Conservation (phyloP, 306 rosid genomes). For the Cucumis hystrix region DNA sequence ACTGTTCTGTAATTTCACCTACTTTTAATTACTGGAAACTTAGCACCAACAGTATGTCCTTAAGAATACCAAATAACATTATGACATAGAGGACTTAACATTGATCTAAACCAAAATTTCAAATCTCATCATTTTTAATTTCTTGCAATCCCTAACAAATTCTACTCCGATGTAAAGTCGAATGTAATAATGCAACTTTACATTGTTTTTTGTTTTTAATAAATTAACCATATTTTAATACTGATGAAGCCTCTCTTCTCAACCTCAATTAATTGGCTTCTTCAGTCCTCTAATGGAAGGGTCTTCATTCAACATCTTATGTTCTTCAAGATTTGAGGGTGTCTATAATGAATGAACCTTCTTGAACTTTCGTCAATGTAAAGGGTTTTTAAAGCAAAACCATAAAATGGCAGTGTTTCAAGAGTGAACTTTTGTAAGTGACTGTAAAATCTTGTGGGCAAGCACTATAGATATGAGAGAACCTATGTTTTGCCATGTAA, state of each 20-base stretch:
- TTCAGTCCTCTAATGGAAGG: background rate
- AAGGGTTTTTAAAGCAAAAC: background rate
- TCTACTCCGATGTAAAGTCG: no score
- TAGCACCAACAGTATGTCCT: background rate
- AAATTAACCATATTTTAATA: background rate
- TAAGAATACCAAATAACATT: no score
- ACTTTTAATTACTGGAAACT: no score
- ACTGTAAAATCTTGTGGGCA: background rate
- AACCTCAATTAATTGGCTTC: background rate
- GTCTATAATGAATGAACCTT: background rate
- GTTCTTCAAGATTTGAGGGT: background rate
- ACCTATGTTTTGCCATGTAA: background rate
- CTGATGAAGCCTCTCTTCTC: background rate
- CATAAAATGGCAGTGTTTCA: background rate
- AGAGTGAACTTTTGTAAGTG: background rate
- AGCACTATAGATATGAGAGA: background rate
- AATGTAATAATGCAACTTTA: no score
- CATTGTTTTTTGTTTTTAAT: background rate
- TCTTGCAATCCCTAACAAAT: no score
- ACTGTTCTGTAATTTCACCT: no score
- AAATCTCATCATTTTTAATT: background rate
- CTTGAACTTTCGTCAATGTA: background rate
- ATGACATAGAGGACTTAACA: background rate
- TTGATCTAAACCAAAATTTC: background rate
- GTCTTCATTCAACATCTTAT: background rate